phyloP scores from a whole-genome alignment of 1,139 yeast genomes.

The Yamadazyma diddensiae region DNA sequence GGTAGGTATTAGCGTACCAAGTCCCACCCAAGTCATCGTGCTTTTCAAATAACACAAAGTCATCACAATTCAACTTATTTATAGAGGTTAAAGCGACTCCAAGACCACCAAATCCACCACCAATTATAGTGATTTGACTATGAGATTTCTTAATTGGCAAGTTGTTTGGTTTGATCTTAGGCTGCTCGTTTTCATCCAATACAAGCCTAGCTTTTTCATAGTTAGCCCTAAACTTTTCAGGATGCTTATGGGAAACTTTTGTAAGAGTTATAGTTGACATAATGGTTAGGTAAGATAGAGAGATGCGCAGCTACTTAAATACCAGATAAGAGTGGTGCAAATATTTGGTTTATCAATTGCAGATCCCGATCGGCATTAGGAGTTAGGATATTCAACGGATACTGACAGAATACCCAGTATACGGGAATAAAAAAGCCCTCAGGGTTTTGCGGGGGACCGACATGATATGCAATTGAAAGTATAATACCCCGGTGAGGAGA shows the following conservation, averaged over 20 bases:
- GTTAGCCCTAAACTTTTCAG: constrained; percentile 28
- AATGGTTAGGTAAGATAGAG: too few species aligned
- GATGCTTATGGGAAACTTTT: constrained; percentile 32
- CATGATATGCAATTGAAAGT: too few species aligned
- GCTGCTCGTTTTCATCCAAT: constrained; percentile 18
- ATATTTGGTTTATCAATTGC: too few species aligned
- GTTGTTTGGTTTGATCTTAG: constrained; percentile 12
- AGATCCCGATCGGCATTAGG: too few species aligned
- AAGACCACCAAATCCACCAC: constrained; percentile 51
- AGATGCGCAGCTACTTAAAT: too few species aligned
- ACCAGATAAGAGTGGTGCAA: too few species aligned
- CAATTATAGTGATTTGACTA: constrained; percentile 39
- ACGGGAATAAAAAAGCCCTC: too few species aligned
- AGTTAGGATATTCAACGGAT: too few species aligned
- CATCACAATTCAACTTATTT: constrained; percentile 28
- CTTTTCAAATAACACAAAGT: constrained; percentile 41
- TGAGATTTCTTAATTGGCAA: constrained; percentile 22
- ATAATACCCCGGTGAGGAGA: too few species aligned
- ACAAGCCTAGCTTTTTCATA: constrained; percentile 27
- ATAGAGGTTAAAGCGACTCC: constrained; percentile 29
- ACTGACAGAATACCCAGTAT: too few species aligned
- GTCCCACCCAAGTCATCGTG: constrained; percentile 50
- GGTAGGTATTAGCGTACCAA: constrained; percentile 54
- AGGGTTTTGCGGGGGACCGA: too few species aligned
- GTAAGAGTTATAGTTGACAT: constrained; percentile 24